Evolutionary conservation across 2,329 filamentous ascomycete genomes (phyloP).

Genomic region (Ophidiomyces ophidiicola): DNA sequence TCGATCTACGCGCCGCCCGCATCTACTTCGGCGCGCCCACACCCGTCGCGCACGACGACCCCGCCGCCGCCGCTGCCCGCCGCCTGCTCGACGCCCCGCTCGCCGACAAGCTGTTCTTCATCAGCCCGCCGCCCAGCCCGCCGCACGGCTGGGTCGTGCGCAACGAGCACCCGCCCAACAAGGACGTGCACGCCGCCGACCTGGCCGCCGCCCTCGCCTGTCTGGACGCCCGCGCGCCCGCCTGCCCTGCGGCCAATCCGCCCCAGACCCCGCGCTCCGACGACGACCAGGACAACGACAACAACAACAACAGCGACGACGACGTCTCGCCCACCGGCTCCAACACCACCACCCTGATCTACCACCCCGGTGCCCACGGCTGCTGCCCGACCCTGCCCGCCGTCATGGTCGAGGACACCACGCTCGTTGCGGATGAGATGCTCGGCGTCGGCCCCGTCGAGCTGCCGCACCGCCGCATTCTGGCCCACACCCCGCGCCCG

Average conservation of each 20-base stretch:
- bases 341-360: constrained; percentile 51
- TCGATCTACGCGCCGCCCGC: constrained; percentile 26
- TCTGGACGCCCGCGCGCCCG: too few species aligned
- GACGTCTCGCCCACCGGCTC: constrained; percentile 27
- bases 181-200: constrained; percentile 52
- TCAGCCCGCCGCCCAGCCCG: constrained; percentile 50
- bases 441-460: constrained; percentile 34
- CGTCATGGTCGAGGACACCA: constrained; percentile 53
- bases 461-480: constrained; percentile 31
- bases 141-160: constrained; percentile 54
- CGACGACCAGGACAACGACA: constrained; percentile 12
- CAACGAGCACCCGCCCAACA: constrained; percentile 53
- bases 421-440: constrained; percentile 34
- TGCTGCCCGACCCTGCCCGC: constrained; percentile 48
- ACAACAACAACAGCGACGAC: constrained; percentile 21
- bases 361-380: constrained; percentile 51
- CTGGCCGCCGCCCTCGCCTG: constrained; percentile 45
- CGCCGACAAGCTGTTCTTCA: constrained; percentile 53
- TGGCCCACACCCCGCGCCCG: constrained; percentile 43
- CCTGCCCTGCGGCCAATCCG: too few species aligned
- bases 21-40: constrained; percentile 42
- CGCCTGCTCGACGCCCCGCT: constrained; percentile 47
- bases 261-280: too few species aligned
- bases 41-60: constrained; percentile 28
- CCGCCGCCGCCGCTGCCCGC: constrained; percentile 40